Percentiles rank a stretch among this genome's conserved stretches.
phyloP scores from a whole-genome alignment of 305 asterid genomes.

The Fraxinus platypoda region DNA sequence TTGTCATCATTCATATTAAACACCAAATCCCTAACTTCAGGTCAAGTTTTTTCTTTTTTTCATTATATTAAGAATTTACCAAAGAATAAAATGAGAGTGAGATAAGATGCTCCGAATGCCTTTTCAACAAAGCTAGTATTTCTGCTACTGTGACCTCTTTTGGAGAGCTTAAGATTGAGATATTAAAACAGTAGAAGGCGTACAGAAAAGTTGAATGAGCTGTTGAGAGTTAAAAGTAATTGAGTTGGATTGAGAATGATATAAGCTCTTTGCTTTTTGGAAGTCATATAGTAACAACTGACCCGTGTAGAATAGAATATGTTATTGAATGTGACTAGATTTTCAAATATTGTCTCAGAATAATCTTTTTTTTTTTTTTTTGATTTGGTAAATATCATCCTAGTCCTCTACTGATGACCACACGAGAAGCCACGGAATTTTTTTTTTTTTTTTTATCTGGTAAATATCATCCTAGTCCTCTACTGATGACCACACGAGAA shows the following conservation, averaged over 20 bases:
- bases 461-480: not conserved
- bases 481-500: not conserved
- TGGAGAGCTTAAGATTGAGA: conserved; percentile 14
- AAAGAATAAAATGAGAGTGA: conserved; percentile 7
- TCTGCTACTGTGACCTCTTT: not conserved
- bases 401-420: not conserved
- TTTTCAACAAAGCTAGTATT: not conserved
- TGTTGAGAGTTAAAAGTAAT: not conserved
- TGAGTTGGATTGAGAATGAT: not conserved
- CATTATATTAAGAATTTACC: not conserved
- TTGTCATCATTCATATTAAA: too few species aligned
- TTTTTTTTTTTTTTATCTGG: not conserved
- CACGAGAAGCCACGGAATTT: not conserved
- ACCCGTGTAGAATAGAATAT: not conserved
- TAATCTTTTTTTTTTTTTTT: not conserved
- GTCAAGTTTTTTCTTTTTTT: not conserved
- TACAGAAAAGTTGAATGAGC: not conserved
- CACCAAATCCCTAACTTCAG: too few species aligned
- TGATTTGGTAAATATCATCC: not conserved
- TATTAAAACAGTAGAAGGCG: not conserved
- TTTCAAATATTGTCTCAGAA: conserved; percentile 5
- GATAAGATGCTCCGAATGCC: not conserved
- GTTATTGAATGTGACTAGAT: not conserved
- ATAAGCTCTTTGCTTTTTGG: not conserved
- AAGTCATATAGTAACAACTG: not conserved